Conservation (phyloP, 2,329 filamentous ascomycete genomes). For the Colletotrichum cordylinicola region DNA sequence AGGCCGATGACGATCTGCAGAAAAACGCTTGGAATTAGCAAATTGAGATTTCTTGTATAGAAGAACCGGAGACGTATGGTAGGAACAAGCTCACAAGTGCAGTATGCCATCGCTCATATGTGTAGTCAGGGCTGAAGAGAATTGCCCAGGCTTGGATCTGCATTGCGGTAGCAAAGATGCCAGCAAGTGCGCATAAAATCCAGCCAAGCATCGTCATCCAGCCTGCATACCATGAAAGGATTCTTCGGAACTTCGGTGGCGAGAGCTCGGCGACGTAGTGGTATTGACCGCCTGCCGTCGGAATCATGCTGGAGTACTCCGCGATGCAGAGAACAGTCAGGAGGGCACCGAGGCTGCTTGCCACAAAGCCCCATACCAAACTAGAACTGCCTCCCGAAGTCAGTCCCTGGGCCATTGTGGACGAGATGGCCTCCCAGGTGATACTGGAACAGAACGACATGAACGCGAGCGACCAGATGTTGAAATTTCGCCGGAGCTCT, state of each 20-base stretch:
- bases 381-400: neutral
- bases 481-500: neutral
- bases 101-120: neutral
- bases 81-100: neutral
- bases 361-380: neutral
- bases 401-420: neutral
- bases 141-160: neutral
- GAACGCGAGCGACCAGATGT: neutral
- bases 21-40: neutral
- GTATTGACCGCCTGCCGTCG: constrained; percentile 63
- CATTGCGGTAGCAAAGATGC: neutral
- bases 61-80: neutral
- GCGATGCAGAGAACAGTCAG: constrained; percentile 13
- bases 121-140: neutral
- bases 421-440: neutral
- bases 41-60: neutral
- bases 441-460: neutral
- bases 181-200: constrained; percentile 27
- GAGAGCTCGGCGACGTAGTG: constrained; percentile 64
- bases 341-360: neutral
- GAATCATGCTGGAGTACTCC: constrained; percentile 51
- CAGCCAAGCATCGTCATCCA: constrained; percentile 58
- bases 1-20: neutral
- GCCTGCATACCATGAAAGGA: constrained; percentile 57
- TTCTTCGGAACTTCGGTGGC: constrained; percentile 51